Conservation (phyloP, 2,329 filamentous ascomycete genomes). For the Penicillium sp. region DNA sequence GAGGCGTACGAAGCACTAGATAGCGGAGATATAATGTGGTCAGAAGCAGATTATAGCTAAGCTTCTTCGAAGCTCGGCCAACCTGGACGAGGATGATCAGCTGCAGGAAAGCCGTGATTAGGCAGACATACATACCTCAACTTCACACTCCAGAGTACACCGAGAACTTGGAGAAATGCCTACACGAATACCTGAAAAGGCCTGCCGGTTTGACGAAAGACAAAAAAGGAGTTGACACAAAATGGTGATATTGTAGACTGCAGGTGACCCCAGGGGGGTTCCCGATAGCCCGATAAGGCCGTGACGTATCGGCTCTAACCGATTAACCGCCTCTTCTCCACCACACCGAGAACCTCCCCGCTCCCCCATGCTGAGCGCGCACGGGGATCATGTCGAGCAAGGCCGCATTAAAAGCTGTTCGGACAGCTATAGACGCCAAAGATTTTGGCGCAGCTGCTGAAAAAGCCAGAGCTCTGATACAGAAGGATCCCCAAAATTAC, state of each 20-base stretch:
- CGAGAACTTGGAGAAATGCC: no score
- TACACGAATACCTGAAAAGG: no score
- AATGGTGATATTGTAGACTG: background rate
- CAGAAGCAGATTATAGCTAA: background rate
- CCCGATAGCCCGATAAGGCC: conserved; percentile 28
- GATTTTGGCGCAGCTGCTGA: conserved; percentile 78
- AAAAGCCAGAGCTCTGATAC: conserved; percentile 72
- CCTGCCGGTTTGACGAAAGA: background rate
- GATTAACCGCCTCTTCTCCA: conserved; percentile 23
- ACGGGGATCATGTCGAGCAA: conserved; percentile 59
- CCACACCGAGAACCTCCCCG: conserved; percentile 30
- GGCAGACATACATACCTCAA: background rate
- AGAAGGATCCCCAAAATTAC: conserved; percentile 78
- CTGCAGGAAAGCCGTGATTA: background rate
- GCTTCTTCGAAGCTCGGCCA: conserved; percentile 1
- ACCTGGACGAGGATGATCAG: background rate
- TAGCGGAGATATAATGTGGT: background rate
- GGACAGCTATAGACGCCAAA: conserved; percentile 75
- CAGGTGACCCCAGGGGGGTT: conserved; percentile 9
- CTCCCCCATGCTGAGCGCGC: conserved; percentile 20
- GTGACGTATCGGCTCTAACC: conserved; percentile 37
- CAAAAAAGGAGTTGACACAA: background rate
- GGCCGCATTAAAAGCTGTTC: conserved; percentile 79
- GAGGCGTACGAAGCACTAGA: background rate
- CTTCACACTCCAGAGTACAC: background rate